Conservation (phyloP, 2,329 filamentous ascomycete species). For the Sporothrix euskadiensis region DNA sequence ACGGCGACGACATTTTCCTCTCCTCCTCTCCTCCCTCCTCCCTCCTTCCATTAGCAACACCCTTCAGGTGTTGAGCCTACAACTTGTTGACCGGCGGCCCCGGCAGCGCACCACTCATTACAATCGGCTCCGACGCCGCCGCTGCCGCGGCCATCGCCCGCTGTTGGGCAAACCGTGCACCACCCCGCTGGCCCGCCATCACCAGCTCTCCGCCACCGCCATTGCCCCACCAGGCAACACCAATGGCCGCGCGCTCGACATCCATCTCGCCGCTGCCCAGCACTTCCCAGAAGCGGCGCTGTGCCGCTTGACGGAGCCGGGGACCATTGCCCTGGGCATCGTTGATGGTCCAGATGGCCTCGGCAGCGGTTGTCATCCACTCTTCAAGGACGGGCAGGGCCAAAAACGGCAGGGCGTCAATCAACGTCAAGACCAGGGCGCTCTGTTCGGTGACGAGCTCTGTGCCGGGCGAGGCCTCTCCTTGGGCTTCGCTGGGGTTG, state of each 20-base stretch:
- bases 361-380: constrained; percentile 74
- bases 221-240: constrained; percentile 82
- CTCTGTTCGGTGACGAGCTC: constrained; percentile 71
- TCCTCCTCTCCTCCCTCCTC: neutral
- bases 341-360: constrained; percentile 63
- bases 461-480: constrained; percentile 34
- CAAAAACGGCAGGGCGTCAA: constrained; percentile 77
- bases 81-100: constrained; percentile 42
- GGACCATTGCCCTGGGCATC: constrained; percentile 48
- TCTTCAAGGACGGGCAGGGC: constrained; percentile 70
- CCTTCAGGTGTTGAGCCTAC: constrained; percentile 30
- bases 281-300: constrained; percentile 75
- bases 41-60: neutral
- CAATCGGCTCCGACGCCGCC: neutral
- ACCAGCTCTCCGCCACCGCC: constrained; percentile 56
- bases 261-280: constrained; percentile 84
- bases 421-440: constrained; percentile 70
- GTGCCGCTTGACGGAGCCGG: constrained; percentile 63
- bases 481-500: constrained; percentile 11
- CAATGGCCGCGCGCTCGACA: constrained; percentile 75
- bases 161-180: constrained; percentile 18
- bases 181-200: constrained; percentile 35
- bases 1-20: neutral
- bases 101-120: constrained; percentile 40
- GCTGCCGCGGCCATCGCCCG: constrained; percentile 45